A percentile compares a stretch with the other conserved stretches of the same genome.
These are phyloP conservation scores for Sphagnurus paluster DNA, from an alignment of 1,284 basidiomycete genomes.

Conservation along the genomic window DNA sequence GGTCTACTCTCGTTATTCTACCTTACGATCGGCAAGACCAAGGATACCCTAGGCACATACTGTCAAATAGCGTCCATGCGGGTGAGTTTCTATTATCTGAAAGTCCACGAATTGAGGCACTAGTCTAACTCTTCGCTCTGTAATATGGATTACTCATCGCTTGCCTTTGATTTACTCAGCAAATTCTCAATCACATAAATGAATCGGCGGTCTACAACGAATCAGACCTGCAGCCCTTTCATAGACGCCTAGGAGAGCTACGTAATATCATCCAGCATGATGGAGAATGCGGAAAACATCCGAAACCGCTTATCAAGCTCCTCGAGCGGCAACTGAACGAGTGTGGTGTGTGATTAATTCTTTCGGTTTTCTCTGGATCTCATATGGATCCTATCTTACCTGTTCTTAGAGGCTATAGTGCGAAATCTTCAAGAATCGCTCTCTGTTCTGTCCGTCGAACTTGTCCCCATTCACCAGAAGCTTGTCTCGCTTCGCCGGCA, in stretches of 20 bases:
- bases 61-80: constrained; percentile 93
- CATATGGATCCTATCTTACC: background rate
- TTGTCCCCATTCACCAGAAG: constrained; percentile 87
- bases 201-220: constrained; percentile 94
- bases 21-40: constrained; percentile 91
- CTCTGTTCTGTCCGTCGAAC: constrained; percentile 82
- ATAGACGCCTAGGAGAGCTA: constrained; percentile 75
- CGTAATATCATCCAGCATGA: constrained; percentile 84
- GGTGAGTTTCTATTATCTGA: constrained; percentile 51
- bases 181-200: constrained; percentile 92
- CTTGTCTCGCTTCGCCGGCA: constrained; percentile 89
- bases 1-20: constrained; percentile 90
- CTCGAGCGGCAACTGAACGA: constrained; percentile 90
- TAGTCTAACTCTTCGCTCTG: background rate
- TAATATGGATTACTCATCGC: constrained; percentile 12
- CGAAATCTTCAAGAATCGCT: constrained; percentile 80
- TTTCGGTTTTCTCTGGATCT: background rate
- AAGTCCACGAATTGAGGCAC: background rate
- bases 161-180: constrained; percentile 50
- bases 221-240: constrained; percentile 84
- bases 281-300: constrained; percentile 80
- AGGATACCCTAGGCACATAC: constrained; percentile 90
- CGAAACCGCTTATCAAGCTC: constrained; percentile 86
- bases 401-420: constrained; percentile 69
- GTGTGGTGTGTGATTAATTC: constrained; percentile 66